Conservation (phyloP, 495 filamentous ascomycete species). For the Neurospora sp. region DNA sequence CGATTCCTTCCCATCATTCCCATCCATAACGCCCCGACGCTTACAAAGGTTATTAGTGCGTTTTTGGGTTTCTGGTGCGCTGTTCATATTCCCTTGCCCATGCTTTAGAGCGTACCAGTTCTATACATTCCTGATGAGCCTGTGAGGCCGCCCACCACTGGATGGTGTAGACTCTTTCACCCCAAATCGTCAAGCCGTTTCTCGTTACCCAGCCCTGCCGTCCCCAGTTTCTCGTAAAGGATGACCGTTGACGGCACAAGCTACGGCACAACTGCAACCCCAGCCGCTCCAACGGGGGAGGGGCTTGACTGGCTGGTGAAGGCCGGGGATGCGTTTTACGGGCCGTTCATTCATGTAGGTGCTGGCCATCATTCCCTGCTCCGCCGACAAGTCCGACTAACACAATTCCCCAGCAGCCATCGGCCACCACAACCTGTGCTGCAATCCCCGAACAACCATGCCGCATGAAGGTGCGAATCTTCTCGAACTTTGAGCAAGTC, state of each 20-base stretch:
- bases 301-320: not conserved
- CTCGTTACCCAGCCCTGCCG: not conserved
- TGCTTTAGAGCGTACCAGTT: no score
- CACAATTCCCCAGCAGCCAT: not conserved
- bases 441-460: not conserved
- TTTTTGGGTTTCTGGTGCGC: no score
- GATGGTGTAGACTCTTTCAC: not conserved
- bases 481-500: not conserved
- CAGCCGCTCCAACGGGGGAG: not conserved
- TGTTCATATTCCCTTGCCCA: no score
- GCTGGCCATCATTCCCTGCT: not conserved
- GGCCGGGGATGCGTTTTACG: not conserved
- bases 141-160: not conserved
- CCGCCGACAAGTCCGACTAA: not conserved
- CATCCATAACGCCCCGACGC: not conserved
- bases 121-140: no score
- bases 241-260: not conserved
- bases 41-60: no score
- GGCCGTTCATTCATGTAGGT: not conserved
- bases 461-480: not conserved
- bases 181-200: not conserved
- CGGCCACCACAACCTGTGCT: not conserved
- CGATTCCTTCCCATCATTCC: not conserved
- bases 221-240: not conserved
- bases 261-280: not conserved